Evolutionary conservation across 202 grass and related monocot genomes (phyloP).

Genomic region (Elaeis oleifera): DNA sequence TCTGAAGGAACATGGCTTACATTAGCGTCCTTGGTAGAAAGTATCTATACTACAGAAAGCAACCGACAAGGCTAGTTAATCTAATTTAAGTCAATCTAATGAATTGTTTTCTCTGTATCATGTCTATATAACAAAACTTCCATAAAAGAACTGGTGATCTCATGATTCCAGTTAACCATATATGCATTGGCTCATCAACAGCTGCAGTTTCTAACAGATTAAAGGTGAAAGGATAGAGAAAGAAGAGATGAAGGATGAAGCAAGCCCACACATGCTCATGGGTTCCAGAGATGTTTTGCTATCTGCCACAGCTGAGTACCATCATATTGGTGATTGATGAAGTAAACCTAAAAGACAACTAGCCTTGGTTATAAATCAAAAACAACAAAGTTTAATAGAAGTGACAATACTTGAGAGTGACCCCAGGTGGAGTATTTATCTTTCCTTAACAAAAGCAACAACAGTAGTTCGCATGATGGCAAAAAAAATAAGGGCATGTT

Average conservation of each 20-base stretch:
- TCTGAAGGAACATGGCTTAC: constrained; percentile 17
- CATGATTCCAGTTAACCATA: constrained; percentile 95
- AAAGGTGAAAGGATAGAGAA: constrained; percentile 93
- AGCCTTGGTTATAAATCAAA: not conserved
- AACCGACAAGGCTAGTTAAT: no score
- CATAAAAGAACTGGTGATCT: constrained; percentile 22
- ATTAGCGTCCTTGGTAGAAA: no score
- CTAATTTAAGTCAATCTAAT: no score
- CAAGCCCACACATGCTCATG: constrained; percentile 61
- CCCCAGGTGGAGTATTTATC: no score
- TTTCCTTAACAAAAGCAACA: no score
- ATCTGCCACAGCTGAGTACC: constrained; percentile 83
- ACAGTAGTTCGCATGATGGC: no score
- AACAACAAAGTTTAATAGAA: constrained; percentile 3
- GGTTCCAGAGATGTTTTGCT: constrained; percentile 44
- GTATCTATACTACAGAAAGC: no score
- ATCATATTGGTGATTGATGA: constrained; percentile 86
- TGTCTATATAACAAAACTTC: no score
- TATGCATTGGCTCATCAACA: constrained; percentile 91
- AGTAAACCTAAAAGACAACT: constrained; percentile 66
- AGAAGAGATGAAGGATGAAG: constrained; percentile 78
- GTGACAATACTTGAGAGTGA: no score
- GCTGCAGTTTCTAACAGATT: constrained; percentile 92
- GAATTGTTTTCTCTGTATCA: no score
- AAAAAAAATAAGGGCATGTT: not conserved